A percentile compares a stretch with the other conserved stretches of the same genome.
Conservation (phyloP, 768 basidiomycete genomes). For the Lepiota venenata region DNA sequence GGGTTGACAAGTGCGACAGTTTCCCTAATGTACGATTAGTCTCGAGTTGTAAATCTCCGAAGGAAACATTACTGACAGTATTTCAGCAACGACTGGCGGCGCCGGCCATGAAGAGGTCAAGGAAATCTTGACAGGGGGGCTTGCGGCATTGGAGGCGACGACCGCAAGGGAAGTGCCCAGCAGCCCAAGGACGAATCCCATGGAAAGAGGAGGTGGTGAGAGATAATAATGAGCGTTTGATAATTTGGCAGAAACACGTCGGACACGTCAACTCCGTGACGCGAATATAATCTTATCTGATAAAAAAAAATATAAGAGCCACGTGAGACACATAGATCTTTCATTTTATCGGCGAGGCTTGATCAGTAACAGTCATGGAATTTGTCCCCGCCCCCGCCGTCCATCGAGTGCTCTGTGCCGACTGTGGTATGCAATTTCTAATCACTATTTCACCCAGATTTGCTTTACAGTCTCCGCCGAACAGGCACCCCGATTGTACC, state of each 20-base stretch:
- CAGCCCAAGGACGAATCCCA: constrained; percentile 23
- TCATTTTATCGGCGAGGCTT: constrained; percentile 11
- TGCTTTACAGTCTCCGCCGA: neutral
- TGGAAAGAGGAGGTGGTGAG: constrained; percentile 10
- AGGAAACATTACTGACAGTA: too few relatives aligned
- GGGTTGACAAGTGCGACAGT: constrained; percentile 73
- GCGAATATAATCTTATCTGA: constrained; percentile 13
- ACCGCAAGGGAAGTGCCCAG: constrained; percentile 18
- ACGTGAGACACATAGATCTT: too few relatives aligned
- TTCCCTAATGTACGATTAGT: constrained; percentile 51
- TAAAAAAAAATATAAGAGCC: too few relatives aligned
- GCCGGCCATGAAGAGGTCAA: constrained; percentile 66
- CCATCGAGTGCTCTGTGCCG: constrained; percentile 84
- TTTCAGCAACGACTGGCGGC: constrained; percentile 59
- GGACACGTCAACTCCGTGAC: constrained; percentile 20
- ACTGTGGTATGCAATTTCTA: constrained; percentile 62
- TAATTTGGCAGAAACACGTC: constrained; percentile 16
- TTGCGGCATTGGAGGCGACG: constrained; percentile 15
- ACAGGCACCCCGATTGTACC: constrained; percentile 83
- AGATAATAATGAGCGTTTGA: constrained; percentile 1
- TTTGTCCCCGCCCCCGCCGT: constrained; percentile 72
- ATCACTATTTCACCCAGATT: neutral
- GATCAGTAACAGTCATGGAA: constrained; percentile 52
- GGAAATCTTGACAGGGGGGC: constrained; percentile 56
- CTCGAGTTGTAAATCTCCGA: neutral